These are phyloP conservation scores for Rhizopogon vesiculosus DNA, from an alignment of 768 basidiomycete genomes.

Conservation along the genomic window DNA sequence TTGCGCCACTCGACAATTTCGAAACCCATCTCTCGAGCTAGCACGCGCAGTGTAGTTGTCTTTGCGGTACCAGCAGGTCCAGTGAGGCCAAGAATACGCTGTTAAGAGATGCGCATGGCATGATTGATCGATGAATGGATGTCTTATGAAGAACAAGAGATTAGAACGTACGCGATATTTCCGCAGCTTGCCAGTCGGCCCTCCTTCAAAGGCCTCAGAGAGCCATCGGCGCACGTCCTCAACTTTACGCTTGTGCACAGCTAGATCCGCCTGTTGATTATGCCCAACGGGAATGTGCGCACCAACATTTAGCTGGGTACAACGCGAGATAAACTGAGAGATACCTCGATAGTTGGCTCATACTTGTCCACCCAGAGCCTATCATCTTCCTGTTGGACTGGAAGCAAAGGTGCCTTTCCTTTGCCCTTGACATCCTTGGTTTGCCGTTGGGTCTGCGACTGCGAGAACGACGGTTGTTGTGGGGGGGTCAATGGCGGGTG, in stretches of 20 bases:
- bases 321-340: slow-evolving; percentile 8
- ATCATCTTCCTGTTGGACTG: slow-evolving; percentile 24
- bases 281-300: background rate
- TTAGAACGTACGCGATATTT: slow-evolving; percentile 68
- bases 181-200: slow-evolving; percentile 53
- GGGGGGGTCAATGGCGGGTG: background rate
- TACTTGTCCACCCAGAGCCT: slow-evolving; percentile 61
- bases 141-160: background rate
- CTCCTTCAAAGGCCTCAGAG: slow-evolving; percentile 64
- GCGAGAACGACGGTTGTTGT: background rate
- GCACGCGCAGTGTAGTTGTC: slow-evolving; percentile 75
- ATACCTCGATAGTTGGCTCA: slow-evolving; percentile 54
- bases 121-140: background rate
- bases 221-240: slow-evolving; percentile 77
- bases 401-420: slow-evolving; percentile 6
- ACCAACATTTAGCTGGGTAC: background rate
- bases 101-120: background rate
- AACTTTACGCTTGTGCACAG: slow-evolving; percentile 77
- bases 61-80: slow-evolving; percentile 92
- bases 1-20: slow-evolving; percentile 88
- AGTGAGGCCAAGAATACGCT: slow-evolving; percentile 83
- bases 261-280: slow-evolving; percentile 55
- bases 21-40: slow-evolving; percentile 69
- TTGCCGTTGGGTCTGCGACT: slow-evolving; percentile 1
- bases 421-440: slow-evolving; percentile 20